Conservation (phyloP, 2,329 filamentous ascomycete genomes). For the Aspergillus proliferans region DNA sequence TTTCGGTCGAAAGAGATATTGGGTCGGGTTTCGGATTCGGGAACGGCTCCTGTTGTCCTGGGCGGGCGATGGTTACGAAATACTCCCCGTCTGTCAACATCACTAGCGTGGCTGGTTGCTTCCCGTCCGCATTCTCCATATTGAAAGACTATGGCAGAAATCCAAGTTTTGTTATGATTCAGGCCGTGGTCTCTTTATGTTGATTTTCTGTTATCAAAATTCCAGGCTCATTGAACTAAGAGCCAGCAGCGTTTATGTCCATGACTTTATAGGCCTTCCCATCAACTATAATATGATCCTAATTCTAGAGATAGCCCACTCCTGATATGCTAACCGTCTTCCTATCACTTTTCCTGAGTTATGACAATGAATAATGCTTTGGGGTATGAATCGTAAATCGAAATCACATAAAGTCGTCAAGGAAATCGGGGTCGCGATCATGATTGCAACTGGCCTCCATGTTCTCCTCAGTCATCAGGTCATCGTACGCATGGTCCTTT, state of each 20-base stretch:
- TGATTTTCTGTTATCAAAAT: too few species aligned
- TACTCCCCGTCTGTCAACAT: constrained; percentile 29
- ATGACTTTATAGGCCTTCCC: too few species aligned
- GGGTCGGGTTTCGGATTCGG: neutral
- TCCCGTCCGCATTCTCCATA: constrained; percentile 11
- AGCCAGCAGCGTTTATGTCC: too few species aligned
- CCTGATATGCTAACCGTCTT: too few species aligned
- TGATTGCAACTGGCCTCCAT: constrained; percentile 77
- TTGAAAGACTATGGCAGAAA: too few species aligned
- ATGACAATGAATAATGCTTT: neutral
- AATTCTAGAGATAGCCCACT: too few species aligned
- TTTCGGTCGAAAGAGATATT: neutral
- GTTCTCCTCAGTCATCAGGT: constrained; percentile 77
- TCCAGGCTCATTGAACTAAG: too few species aligned
- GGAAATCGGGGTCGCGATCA: constrained; percentile 64
- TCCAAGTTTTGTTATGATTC: too few species aligned
- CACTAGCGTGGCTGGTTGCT: constrained; percentile 22
- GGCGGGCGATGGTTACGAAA: constrained; percentile 6
- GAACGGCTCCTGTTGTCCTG: neutral
- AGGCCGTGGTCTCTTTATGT: too few species aligned
- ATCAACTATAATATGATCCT: too few species aligned
- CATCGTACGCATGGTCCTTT: constrained; percentile 97
- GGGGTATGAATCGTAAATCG: constrained; percentile 9
- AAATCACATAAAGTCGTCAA: constrained; percentile 87
- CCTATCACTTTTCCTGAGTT: neutral